Percentiles rank a stretch among this genome's conserved stretches.
Evolutionary conservation across 2,329 filamentous ascomycete genomes (phyloP).

Genomic region (Aspergillus unguis): DNA sequence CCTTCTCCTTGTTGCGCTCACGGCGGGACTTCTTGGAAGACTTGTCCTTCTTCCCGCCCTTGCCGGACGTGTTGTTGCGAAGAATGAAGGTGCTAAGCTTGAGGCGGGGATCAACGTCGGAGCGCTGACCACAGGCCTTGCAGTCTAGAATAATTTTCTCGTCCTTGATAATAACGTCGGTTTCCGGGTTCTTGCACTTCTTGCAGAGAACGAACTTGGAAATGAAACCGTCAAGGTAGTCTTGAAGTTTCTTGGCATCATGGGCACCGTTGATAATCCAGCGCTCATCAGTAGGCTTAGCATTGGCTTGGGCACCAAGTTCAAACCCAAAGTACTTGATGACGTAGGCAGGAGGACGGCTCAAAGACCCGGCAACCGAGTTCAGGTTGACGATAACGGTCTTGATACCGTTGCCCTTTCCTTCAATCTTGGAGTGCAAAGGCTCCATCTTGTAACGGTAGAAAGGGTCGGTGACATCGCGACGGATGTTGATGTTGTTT

Average conservation of each 20-base stretch:
- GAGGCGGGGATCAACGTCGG: conserved; percentile 84
- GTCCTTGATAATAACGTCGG: conserved; percentile 92
- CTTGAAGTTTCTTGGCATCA: conserved; percentile 91
- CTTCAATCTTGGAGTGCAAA: conserved; percentile 98
- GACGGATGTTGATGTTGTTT: conserved; percentile 89
- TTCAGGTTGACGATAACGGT: conserved; percentile 95
- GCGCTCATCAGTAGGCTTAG: conserved; percentile 92
- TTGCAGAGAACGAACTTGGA: conserved; percentile 98
- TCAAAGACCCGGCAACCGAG: conserved; percentile 87
- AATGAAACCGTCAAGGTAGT: conserved; percentile 98
- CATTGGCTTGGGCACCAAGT: conserved; percentile 97
- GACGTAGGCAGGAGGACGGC: conserved; percentile 86
- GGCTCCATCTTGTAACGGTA: conserved; percentile 99
- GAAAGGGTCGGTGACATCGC: conserved; percentile 97
- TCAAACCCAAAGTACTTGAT: conserved; percentile 99
- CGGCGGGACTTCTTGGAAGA: conserved; percentile 82
- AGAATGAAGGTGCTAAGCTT: conserved; percentile 97
- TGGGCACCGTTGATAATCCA: conserved; percentile 99
- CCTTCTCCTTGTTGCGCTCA: conserved; percentile 73
- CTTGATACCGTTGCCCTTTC: conserved; percentile 99
- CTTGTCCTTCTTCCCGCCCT: conserved; percentile 96
- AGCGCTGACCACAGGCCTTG: conserved; percentile 95
- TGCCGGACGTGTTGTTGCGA: conserved; percentile 80
- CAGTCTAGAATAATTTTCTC: conserved; percentile 90
- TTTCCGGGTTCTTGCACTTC: conserved; percentile 99